These are phyloP conservation scores for Setaria italica DNA, from an alignment of 202 grass and related monocot species.

Conservation along the genomic window DNA sequence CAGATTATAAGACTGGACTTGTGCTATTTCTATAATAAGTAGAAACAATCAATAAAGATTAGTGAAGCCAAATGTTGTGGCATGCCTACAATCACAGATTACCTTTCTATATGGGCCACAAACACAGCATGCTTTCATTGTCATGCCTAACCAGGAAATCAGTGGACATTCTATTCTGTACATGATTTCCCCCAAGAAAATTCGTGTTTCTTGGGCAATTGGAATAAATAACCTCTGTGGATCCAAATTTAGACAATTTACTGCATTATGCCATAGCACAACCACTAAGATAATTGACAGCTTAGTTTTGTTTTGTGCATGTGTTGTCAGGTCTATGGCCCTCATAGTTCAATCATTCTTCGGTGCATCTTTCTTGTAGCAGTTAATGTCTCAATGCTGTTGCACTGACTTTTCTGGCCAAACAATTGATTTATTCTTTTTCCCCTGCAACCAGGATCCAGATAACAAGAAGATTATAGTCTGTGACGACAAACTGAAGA, in stretches of 20 bases:
- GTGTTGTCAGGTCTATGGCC: not conserved
- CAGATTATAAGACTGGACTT: not conserved
- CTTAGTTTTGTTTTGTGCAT: not conserved
- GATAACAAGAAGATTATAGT: slow-evolving; percentile 75
- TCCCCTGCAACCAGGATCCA: slow-evolving; percentile 54
- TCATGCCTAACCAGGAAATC: not conserved
- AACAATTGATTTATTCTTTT: slow-evolving; percentile 25
- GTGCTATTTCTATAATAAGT: not conserved
- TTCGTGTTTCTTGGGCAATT: not conserved
- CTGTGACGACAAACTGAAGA: slow-evolving; percentile 77
- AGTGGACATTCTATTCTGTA: not conserved
- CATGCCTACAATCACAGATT: not conserved
- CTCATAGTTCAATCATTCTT: not conserved
- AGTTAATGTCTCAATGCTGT: not conserved
- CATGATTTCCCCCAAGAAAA: not conserved
- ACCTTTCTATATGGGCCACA: slow-evolving; percentile 32
- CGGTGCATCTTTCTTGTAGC: not conserved
- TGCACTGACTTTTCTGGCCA: not conserved
- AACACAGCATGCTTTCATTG: not conserved
- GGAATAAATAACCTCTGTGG: not conserved
- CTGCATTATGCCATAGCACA: not conserved
- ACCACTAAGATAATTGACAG: not conserved
- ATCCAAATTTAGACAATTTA: slow-evolving; percentile 6
- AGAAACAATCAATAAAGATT: not conserved
- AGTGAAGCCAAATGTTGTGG: not conserved